Evolutionary conservation across 176 grass and related monocot genomes (phyloP), one percentile per base, ranked within the genome.

Genomic region (Elaeis guineensis): DNA sequence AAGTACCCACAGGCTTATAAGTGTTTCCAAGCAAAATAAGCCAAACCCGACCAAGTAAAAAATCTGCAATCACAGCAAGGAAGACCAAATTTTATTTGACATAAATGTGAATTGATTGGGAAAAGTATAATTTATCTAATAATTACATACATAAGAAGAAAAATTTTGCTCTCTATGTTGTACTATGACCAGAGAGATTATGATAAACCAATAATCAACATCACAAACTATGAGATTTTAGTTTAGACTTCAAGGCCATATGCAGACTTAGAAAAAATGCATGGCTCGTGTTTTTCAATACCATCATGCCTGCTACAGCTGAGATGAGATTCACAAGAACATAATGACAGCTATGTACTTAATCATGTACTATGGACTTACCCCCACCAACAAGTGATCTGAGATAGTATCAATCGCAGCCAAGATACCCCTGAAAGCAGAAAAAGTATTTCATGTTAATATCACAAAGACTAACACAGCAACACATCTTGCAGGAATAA

Each of bases 331-430:
- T 44, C 35, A 14, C 35, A 44, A 44, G 7, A 39, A 44, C 8
- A 44, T 2, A 44, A 12, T 44, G 11, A 44, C 35, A 44, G 35
- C 6, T 14, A 44, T 44, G 35, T 3, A 44, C 9, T 44, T 11
- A 44, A 11, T 3, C 35, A 44, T 44, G 35, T 44, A 44, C 9
- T 14, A 44, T 44, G 69, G 69, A 83, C 79, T 83, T 83, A 95
- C 85, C 73, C 85, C 90, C 49, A 89, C 90, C 57, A 95, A 30
- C 12, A 70, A 49, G 66, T 86, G 53, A 73, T 95, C 85, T 62
- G 90, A 86, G 54, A 95, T 86, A 19, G 90, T 95, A 55, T 95
- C 85, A 66, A 89, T 86, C 73, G 90, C 90, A 69, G 85, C 90
- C 73, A 95, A 44, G 70, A 95, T 95, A 66, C 90, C 90, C 76